phyloP scores from a whole-genome alignment of 768 basidiomycete species.

The Auriscalpium orientale region DNA sequence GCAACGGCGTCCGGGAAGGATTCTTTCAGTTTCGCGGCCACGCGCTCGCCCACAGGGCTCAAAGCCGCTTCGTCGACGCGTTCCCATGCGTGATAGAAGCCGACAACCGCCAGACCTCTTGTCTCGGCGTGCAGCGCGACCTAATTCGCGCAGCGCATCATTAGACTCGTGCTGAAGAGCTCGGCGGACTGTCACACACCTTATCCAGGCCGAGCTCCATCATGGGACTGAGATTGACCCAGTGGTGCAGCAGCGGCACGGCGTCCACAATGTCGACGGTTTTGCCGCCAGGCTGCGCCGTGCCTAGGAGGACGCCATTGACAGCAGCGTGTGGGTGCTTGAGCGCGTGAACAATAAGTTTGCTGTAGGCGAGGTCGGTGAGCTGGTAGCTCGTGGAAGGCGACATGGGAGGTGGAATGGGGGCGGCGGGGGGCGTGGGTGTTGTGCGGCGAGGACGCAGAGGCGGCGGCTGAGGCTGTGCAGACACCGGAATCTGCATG shows the following conservation, averaged over 20 bases:
- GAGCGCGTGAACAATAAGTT: constrained; percentile 71
- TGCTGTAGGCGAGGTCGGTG: constrained; percentile 57
- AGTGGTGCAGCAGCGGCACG: constrained; percentile 76
- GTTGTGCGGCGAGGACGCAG: no score
- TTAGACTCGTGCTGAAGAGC: background rate
- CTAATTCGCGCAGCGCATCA: constrained; percentile 26
- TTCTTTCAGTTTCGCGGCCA: constrained; percentile 47
- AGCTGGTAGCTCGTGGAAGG: constrained; percentile 36
- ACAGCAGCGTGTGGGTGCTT: constrained; percentile 72
- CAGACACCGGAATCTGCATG: no score
- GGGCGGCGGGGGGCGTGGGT: no score
- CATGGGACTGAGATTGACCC: constrained; percentile 78
- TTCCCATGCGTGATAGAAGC: constrained; percentile 72
- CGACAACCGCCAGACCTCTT: constrained; percentile 48
- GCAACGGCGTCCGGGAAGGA: constrained; percentile 56
- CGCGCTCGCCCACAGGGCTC: constrained; percentile 57
- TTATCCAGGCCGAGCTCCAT: constrained; percentile 81
- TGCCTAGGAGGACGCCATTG: constrained; percentile 73
- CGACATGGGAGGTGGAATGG: background rate
- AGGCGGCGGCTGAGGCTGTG: no score
- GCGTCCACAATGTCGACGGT: constrained; percentile 51
- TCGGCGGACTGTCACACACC: constrained; percentile 32
- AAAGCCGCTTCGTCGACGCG: constrained; percentile 52
- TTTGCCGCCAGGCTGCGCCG: constrained; percentile 16
- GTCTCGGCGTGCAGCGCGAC: constrained; percentile 52